Evolutionary conservation across 495 filamentous ascomycete genomes (phyloP), one percentile per base, ranked within the genome.

Genomic region (Peziza echinospora): DNA sequence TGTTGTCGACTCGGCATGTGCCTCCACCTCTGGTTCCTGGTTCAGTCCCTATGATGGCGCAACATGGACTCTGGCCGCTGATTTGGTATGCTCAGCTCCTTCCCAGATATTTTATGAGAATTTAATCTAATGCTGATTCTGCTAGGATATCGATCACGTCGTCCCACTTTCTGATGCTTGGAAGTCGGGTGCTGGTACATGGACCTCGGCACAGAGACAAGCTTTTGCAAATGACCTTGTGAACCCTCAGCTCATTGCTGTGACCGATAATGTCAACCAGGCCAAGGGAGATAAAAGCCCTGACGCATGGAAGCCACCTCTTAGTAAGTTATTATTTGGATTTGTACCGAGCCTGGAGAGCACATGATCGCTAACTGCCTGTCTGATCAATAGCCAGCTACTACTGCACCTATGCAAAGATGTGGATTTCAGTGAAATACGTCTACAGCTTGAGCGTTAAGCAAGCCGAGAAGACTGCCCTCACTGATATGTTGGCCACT

Each of bases 91-190:
- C 23, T 26, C 30, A 37, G 19, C 19, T n/a, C n/a, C n/a, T n/a
- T n/a, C n/a, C n/a, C n/a, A n/a, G n/a, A n/a, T n/a, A n/a, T n/a
- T n/a, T n/a, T n/a, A n/a, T n/a, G n/a, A n/a, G n/a, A n/a, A n/a
- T n/a, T n/a, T n/a, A n/a, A 13, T 21, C 24, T 19, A 19, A 46
- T 2, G 30, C 25, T 41, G 19, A 46, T 28, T 19, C 39, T 25
- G n/a, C 0, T 6, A 55, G 53, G 76, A 83, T 52, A 82, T 84
- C 47, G 80, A 84, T 54, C 80, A 84, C 59, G 63, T 84, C 57
- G 78, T 84, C 13, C 79, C 80, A 0, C 54, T 84, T 39, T 73
- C 72, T 53, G 77, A 82, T 56, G 78, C 80, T 6, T 84, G 79
- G 80, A 73, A 72, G 62, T 71, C 68, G 5, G 71, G 71, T 39